Percentiles rank a stretch among this genome's conserved stretches.
These are phyloP conservation scores for Musa schizocarpa DNA, from an alignment of 176 grass and related monocot genomes.

Conservation along the genomic window DNA sequence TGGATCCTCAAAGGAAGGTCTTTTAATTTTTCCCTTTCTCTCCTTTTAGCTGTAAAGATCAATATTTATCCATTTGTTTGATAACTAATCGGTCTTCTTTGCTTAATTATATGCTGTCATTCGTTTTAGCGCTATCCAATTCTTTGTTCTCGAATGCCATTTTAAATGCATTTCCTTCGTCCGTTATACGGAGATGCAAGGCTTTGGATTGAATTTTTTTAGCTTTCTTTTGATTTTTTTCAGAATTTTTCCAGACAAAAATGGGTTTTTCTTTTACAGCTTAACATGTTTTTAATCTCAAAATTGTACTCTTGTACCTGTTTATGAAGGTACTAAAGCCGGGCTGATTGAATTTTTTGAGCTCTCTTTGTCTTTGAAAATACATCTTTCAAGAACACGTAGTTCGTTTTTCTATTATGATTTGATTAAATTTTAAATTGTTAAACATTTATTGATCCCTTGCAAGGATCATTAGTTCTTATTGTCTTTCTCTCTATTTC, in stretches of 20 bases:
- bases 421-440: too few relatives aligned
- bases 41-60: not conserved
- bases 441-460: too few relatives aligned
- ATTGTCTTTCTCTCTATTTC: too few relatives aligned
- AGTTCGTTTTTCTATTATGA: not conserved
- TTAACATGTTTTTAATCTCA: not conserved
- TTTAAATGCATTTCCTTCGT: not conserved
- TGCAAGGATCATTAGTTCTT: too few relatives aligned
- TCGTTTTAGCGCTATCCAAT: not conserved
- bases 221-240: too few relatives aligned
- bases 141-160: not conserved
- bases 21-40: not conserved
- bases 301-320: not conserved
- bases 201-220: not conserved
- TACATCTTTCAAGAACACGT: not conserved
- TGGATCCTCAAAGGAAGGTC: conserved; percentile 10
- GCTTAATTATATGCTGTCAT: not conserved
- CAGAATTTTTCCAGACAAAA: not conserved
- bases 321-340: not conserved
- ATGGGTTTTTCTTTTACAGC: not conserved
- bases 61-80: not conserved
- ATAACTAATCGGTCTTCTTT: not conserved
- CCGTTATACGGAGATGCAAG: not conserved
- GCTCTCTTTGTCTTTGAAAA: not conserved
- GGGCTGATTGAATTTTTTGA: not conserved